phyloP scores from a whole-genome alignment of 2,329 filamentous ascomycete genomes.

The Lecanicillium sp. region DNA sequence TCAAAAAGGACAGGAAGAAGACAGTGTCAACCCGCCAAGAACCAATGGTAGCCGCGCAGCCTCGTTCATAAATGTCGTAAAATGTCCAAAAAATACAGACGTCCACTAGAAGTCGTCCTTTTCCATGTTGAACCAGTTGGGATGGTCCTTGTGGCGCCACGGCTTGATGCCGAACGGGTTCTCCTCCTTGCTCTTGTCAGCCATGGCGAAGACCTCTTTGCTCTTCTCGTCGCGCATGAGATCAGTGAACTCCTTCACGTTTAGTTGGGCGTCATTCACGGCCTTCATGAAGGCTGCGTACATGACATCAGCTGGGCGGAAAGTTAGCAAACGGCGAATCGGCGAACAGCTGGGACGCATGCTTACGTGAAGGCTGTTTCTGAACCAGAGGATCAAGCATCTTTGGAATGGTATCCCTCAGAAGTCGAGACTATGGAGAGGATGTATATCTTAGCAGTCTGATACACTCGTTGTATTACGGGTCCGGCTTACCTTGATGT shows the following conservation, averaged over 20 bases:
- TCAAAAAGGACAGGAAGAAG: too few relatives aligned
- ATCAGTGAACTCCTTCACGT: conserved; percentile 47
- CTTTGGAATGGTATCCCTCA: conserved; percentile 32
- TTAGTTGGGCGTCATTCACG: conserved; percentile 39
- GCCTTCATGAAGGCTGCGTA: conserved; percentile 43
- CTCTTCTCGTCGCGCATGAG: conserved; percentile 42
- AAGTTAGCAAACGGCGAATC: neutral
- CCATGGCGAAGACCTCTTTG: conserved; percentile 45
- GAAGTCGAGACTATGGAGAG: conserved; percentile 29
- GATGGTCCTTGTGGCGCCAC: conserved; percentile 54
- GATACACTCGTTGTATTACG: conserved; percentile 16
- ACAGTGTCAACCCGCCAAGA: too few relatives aligned
- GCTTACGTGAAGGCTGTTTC: conserved; percentile 47
- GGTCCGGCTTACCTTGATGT: conserved; percentile 40
- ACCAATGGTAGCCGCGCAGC: too few relatives aligned
- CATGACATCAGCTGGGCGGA: conserved; percentile 41
- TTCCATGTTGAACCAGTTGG: conserved; percentile 47
- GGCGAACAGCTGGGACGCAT: neutral
- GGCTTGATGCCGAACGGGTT: conserved; percentile 52
- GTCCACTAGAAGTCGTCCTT: conserved; percentile 13
- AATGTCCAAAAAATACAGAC: too few relatives aligned
- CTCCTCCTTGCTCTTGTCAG: conserved; percentile 45
- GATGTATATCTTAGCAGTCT: neutral
- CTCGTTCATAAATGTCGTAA: neutral
- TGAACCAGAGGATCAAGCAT: conserved; percentile 43